Base-by-base conservation (phyloP, 2,329 filamentous ascomycete species). In the Stachybotrys echinatus region DNA sequence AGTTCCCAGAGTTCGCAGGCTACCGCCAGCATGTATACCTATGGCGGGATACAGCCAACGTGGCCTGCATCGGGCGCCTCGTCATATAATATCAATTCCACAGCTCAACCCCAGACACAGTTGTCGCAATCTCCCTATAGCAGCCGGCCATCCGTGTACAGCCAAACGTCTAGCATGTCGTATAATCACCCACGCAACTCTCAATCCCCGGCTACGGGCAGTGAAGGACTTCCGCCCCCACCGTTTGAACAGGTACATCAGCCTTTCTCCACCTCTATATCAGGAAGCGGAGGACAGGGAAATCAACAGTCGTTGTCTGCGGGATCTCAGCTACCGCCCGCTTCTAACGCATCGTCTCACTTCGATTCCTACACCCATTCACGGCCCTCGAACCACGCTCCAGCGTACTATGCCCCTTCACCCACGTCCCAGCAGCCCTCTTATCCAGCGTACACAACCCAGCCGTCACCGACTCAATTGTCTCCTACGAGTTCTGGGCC, bases 221-320 rank as follows among this genome's bases (percentile, higher is more conserved):
- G 73, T 45, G 83, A 89, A 62, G 77, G 76, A 45, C 73, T 92
- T 49, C 79, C 87, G 52, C 75, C 81, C 49, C 82, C 86, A 52
- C 78, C 85, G 6, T 89, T 85, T 67, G 85, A 88, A 55, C 74
- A 82, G 54, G 82, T 84, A 56, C 76, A 86, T 52, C 79, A 84
- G 42, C 75, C 83, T 31, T 89, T 85, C 64, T 77, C 83, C 52
- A 78, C 80, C 56, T 72, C 80, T 18, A 76, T 84, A 62, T 75
- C 79, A 12, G 55, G 55, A 48, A 74, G 70, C 27, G 62, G 64
- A 37, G 61, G 62, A 39, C 67, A 71, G 48, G 65, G 63, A 21
- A 65, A 55, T 52, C 64, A 57, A 44, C 55, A 60, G 40, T 52
- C 53, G 42, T 44, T 64, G 42, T 54, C 52, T 21, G 63, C 67